These are phyloP conservation scores for Sclerotinia glacialis DNA, from an alignment of 2,329 filamentous ascomycete species.

Conservation along the genomic window DNA sequence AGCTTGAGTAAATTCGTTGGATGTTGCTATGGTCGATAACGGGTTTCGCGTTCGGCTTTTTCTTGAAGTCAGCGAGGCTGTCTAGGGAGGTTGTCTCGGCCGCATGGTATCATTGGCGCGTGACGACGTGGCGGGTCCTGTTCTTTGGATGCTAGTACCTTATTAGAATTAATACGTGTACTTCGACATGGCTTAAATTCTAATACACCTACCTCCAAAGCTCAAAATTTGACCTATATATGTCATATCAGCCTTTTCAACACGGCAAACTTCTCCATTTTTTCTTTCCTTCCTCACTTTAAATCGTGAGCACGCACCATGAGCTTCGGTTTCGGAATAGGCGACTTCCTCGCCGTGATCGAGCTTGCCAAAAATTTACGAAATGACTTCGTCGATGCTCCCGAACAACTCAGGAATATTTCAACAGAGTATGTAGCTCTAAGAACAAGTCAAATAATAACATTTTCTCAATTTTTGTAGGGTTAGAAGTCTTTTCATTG, in stretches of 20 bases:
- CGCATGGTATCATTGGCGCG: neutral
- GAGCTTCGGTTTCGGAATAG: constrained; percentile 39
- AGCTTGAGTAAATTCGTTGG: too few relatives aligned
- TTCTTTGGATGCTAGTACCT: neutral
- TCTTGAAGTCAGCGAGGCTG: too few relatives aligned
- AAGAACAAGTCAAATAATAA: neutral
- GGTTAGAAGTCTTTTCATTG: constrained; percentile 23
- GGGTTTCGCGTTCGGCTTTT: too few relatives aligned
- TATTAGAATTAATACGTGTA: neutral
- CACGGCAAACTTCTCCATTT: neutral
- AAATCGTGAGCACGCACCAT: constrained; percentile 23
- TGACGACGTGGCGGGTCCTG: too few relatives aligned
- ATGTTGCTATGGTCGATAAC: too few relatives aligned
- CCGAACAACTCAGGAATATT: constrained; percentile 33
- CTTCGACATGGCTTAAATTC: too few relatives aligned
- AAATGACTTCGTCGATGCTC: constrained; percentile 35
- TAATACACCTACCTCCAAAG: too few relatives aligned
- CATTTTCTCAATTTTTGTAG: neutral
- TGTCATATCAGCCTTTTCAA: neutral
- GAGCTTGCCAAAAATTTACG: constrained; percentile 34
- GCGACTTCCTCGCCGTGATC: constrained; percentile 37
- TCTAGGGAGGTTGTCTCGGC: too few relatives aligned
- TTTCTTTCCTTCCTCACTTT: neutral
- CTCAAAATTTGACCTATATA: too few relatives aligned
- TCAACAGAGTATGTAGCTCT: constrained; percentile 15